Base-by-base conservation (phyloP, 495 filamentous ascomycete species). In the Penicillium pulvis region DNA sequence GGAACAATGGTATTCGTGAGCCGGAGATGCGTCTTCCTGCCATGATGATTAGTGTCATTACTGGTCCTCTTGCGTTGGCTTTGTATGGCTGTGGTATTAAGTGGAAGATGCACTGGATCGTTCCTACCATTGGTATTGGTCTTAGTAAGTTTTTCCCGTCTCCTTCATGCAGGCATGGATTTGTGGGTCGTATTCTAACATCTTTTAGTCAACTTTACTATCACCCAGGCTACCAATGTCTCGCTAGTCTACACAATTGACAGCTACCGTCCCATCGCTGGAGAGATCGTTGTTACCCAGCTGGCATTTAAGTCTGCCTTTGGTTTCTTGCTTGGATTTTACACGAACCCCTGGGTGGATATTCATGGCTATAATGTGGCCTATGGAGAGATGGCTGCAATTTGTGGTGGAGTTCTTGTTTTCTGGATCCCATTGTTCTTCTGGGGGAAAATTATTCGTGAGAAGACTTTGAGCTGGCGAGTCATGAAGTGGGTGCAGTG, bases 321-420 rank as follows among this genome's bases (percentile, higher is more conserved):
- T 62, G 81, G 81, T n/a, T 85, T 85, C 61, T 71, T 84, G 10
- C 70, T 85, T 24, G 81, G 80, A 2, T 85, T 85, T 51, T 85
- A 84, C 65, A 84, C 81, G 11, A 85, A 84, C 53, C 79, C 78
- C 0, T 84, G 81, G 83, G 76, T 82, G n/a, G 67, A 71, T n/a
- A 52, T 74, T 54, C 67, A 72, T 4, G 82, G 81, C 1, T 85
- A 85, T 48, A 54, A 69, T 24, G 66, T 74, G 56, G 79, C 81
- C 9, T 84, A 78, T 60, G 80, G 82, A 10, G 66, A 74, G 39
- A 84, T 84, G 81, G 83, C 80, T 2, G 76, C 75, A 24, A 81
- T 83, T 41, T 65, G 75, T 39, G 75, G 73, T 0, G 63, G 56
- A 7, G 61, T 80, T 44, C 61, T 83, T 7, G 45, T 80, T 1